These are phyloP conservation scores for Candida mesenterica DNA, from an alignment of 1,139 yeast species.

Conservation along the genomic window DNA sequence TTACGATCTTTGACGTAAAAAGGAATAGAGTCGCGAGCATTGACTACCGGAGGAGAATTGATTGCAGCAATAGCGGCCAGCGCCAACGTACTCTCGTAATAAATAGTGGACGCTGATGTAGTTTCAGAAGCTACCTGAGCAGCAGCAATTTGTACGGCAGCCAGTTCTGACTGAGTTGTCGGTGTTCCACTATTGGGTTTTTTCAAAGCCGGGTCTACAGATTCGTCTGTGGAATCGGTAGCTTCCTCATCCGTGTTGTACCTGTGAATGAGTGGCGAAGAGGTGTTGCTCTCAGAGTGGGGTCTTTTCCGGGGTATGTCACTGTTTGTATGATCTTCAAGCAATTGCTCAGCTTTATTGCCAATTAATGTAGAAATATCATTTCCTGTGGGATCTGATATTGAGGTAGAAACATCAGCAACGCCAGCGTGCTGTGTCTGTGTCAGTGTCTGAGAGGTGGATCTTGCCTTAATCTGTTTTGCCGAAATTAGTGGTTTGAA, in stretches of 20 bases:
- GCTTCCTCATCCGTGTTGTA: conserved; percentile 3
- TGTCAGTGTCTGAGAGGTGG: background rate
- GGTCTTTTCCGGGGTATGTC: conserved; percentile 15
- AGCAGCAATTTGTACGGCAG: conserved; percentile 7
- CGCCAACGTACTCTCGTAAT: conserved; percentile 32
- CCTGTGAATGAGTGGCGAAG: conserved; percentile 9
- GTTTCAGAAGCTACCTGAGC: conserved; percentile 6
- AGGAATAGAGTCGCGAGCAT: conserved; percentile 24
- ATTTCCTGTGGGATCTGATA: background rate
- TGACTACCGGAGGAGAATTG: conserved; percentile 30
- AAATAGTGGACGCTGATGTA: conserved; percentile 15
- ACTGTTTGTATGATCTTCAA: background rate
- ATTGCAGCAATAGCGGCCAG: conserved; percentile 37
- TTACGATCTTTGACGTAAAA: conserved; percentile 39
- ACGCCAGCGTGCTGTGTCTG: background rate
- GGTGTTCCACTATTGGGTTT: conserved; percentile 16
- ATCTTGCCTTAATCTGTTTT: conserved; percentile 15
- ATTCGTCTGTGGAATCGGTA: conserved; percentile 19
- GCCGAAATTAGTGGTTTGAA: conserved; percentile 28
- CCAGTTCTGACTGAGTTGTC: conserved; percentile 4
- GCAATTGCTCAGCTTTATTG: too few relatives aligned
- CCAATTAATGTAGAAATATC: too few relatives aligned
- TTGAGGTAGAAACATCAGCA: background rate
- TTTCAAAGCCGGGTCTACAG: conserved; percentile 32
- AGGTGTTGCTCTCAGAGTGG: conserved; percentile 11